phyloP scores from a whole-genome alignment of 768 basidiomycete genomes.

The Boletus subparvulus region DNA sequence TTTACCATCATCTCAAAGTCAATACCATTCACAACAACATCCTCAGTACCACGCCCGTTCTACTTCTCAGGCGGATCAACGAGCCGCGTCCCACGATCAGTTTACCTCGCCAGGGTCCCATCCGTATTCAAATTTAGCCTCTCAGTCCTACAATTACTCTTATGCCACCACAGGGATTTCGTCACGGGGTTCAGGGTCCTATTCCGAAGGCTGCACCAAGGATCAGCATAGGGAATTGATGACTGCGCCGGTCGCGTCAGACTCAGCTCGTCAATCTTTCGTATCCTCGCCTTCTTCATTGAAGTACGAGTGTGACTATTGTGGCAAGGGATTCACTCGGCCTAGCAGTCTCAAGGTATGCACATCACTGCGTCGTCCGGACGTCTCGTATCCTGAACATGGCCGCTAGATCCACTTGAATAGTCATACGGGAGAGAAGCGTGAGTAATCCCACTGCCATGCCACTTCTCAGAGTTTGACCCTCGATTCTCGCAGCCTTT shows the following conservation, averaged over 20 bases:
- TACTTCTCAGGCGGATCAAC: constrained; percentile 30
- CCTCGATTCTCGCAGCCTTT: constrained; percentile 51
- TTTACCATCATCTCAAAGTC: constrained; percentile 23
- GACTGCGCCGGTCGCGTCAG: constrained; percentile 9
- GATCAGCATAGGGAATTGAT: constrained; percentile 21
- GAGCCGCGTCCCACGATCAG: constrained; percentile 30
- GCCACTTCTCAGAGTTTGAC: constrained; percentile 15
- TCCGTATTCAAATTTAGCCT: constrained; percentile 22
- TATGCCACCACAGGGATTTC: constrained; percentile 14
- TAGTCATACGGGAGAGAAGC: constrained; percentile 83
- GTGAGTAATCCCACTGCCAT: constrained; percentile 42
- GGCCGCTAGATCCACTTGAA: constrained; percentile 70
- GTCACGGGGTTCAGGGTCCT: constrained; percentile 22
- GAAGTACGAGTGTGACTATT: constrained; percentile 77
- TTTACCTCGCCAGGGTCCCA: constrained; percentile 23
- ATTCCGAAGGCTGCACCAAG: constrained; percentile 14
- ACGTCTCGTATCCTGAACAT: constrained; percentile 6
- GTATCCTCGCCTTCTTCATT: constrained; percentile 34
- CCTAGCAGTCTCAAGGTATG: constrained; percentile 79
- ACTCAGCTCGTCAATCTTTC: constrained; percentile 15
- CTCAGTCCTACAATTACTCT: constrained; percentile 21
- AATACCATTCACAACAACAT: constrained; percentile 23
- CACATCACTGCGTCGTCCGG: constrained; percentile 1
- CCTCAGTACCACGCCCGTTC: constrained; percentile 26
- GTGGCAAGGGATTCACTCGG: constrained; percentile 78